Conservation (phyloP, 495 filamentous ascomycete species). For the Hypomontagnella monticulosa region DNA sequence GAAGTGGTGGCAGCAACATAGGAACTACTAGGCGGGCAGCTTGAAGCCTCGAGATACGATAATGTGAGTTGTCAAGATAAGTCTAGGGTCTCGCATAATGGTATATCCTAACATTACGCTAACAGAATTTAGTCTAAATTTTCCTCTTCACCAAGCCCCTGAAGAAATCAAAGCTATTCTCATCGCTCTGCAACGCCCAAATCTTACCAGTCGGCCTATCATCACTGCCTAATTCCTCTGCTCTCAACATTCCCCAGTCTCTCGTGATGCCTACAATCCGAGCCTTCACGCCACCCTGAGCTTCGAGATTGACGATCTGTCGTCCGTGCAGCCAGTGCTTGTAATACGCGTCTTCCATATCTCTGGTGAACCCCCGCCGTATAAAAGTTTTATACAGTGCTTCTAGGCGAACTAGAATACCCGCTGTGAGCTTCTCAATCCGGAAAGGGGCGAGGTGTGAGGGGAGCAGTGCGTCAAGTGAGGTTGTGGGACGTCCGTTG, state of each 20-base stretch:
- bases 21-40: no score
- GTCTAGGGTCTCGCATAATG: not conserved
- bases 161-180: slow-evolving; percentile 99
- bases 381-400: slow-evolving; percentile 78
- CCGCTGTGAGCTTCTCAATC: slow-evolving; percentile 83
- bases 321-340: slow-evolving; percentile 87
- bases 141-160: slow-evolving; percentile 86
- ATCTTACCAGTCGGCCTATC: slow-evolving; percentile 78
- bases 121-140: slow-evolving; percentile 51
- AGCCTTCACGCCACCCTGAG: slow-evolving; percentile 78
- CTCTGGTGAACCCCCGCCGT: slow-evolving; percentile 72
- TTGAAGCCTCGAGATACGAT: no score
- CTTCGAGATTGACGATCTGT: slow-evolving; percentile 89
- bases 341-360: slow-evolving; percentile 84
- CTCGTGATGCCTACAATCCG: slow-evolving; percentile 88
- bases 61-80: not conserved
- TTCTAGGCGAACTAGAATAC: slow-evolving; percentile 83
- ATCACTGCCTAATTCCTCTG: slow-evolving; percentile 79
- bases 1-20: not conserved
- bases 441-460: slow-evolving; percentile 66
- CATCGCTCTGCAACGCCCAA: slow-evolving; percentile 91
- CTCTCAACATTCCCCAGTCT: slow-evolving; percentile 86
- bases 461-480: slow-evolving; percentile 75
- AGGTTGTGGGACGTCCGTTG: slow-evolving; percentile 88
- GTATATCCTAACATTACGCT: no score